Evolutionary conservation across 2,329 filamentous ascomycete species (phyloP), one percentile per base, ranked within the genome.

Genomic region (Phialophora macrospora): DNA sequence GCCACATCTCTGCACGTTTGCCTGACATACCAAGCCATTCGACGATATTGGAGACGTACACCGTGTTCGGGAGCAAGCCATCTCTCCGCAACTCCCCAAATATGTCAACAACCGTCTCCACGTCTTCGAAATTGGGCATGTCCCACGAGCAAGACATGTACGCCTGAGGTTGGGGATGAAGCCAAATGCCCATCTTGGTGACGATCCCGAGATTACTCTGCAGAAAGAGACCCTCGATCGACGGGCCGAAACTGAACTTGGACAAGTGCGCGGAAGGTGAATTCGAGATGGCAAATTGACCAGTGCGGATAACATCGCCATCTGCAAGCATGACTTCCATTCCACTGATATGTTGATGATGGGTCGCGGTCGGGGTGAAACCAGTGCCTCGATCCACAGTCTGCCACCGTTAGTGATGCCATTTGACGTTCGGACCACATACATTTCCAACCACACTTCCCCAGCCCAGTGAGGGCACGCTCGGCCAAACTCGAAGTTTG

Each of bases 391-490:
- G 75, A 60, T 82, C 81, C n/a, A 82, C 73, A 4, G 81, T 76
- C 66, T 61, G 46, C 61, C 28, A 24, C n/a, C 20, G 54, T 68
- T 28, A 65, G 62, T 30, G 24, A 4, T 24, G 32, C 54, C 30
- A 30, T 41, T 8, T 17, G 14, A 11, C n/a, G 38, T 20, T 12
- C 4, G 48, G 30, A 51, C 3, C 30, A 55, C 60, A 14, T 63
- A 65, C 66, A 70, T 85, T 84, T 1, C 83, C 83, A 24, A 84
- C 71, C 4, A 84, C 77, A 34, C 77, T 79, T 1, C 82, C 82
- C 74, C 82, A 83, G 28, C 82, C 82, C 8, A 85, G 75, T 26
- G 80, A 81, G 0, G 83, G 80, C 17, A 78, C 78, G 66, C 79
- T 80, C 1, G 81, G 79, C 82, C 81, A 83, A 4, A 83, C 76